Evolutionary conservation across 306 rosid species (phyloP), one percentile per base, ranked within the genome.

Genomic region (Casuarina cunninghamiana): DNA sequence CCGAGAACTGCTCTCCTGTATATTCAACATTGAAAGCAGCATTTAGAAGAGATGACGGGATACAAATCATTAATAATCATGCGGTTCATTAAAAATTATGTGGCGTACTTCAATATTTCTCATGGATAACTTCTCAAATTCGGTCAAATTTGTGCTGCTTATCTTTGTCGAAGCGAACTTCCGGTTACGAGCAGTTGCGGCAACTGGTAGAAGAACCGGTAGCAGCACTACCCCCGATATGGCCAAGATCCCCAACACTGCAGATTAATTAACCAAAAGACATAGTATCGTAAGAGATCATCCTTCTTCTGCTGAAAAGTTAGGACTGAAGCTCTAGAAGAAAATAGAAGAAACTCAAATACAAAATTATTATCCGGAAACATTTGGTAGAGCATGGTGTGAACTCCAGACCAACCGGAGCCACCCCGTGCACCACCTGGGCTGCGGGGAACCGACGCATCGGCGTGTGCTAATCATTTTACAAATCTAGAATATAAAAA

Each of bases 171-270:
- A n/a, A n/a, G n/a, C n/a, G n/a, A n/a, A 2, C 78, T 53, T 75
- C 42, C 37, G 74, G 42, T 65, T 88, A 49, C 69, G 12, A 48
- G 83, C 97, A 4, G 99, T 96, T 69, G 71, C 83, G 76, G 97
- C 84, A 83, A 93, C 75, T 0, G 99, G 96, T 73, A 96, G 91
- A 42, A 96, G 99, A 74, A 86, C 79, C 6, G 98, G 97, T 53
- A 96, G 87, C 86, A 96, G 90, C 68, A 93, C 71, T 58, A 93
- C 4, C 72, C 98, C 97, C 26, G 90, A 90, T 43, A 89, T 17
- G 63, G 88, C 80, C 68, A 93, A 82, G 81, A 96, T 96, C 42
- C 86, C 84, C 81, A 96, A 75, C 81, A 83, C 99, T 96, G 43
- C 72, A 83, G 70, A 81, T 19, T 50, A 81, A 81, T 70, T 67